Evolutionary conservation across 140 eudicot genomes (phyloP), one percentile per base, ranked within the genome.

Genomic region (Anethum foeniculum): DNA sequence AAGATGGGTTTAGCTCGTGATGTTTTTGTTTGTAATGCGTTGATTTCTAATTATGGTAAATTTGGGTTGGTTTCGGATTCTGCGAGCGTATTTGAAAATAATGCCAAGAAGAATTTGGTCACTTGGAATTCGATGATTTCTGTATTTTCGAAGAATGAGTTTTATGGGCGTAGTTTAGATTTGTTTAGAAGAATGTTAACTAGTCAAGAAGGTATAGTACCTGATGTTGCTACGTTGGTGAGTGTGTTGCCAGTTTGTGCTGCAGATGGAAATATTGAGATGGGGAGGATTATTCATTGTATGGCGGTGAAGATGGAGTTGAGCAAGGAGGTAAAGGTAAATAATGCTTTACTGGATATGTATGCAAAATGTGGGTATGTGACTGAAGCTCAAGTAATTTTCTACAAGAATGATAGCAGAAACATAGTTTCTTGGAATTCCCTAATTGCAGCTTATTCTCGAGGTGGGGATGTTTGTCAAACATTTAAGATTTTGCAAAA

Each of bases 341-440:
- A 73, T 71, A 89, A 91, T 83, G 91, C 90, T 9, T 85, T 89
- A 77, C 68, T 87, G 85, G 93, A 91, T 38, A 89, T 91, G 96
- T 91, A 91, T 80, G 82, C 87, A 21, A 91, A 91, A 81, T 85
- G 88, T 62, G 91, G 90, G 72, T 77, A 13, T 48, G 79, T 85
- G 77, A 23, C 52, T 77, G 93, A 85, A 77, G 89, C 91, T 0
- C 85, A n/a, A 75, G 79, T 44, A 32, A 10, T 89, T 11, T 85
- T 89, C 69, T 88, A 80, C 41, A 85, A 14, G 77, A 89, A 67
- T 11, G 73, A 83, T 6, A 82, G 64, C 75, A 91, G 88, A 85
- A 87, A 87, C 77, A 86, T 81, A 38, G 93, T 91, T 83, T 84
- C 93, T 11, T 91, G 96, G 96, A 91, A 91, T 81, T 91, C 93